Evolutionary conservation across 1,284 basidiomycete genomes (phyloP), one percentile per base, ranked within the genome.

Genomic region (Cutaneotrichosporon sp.): DNA sequence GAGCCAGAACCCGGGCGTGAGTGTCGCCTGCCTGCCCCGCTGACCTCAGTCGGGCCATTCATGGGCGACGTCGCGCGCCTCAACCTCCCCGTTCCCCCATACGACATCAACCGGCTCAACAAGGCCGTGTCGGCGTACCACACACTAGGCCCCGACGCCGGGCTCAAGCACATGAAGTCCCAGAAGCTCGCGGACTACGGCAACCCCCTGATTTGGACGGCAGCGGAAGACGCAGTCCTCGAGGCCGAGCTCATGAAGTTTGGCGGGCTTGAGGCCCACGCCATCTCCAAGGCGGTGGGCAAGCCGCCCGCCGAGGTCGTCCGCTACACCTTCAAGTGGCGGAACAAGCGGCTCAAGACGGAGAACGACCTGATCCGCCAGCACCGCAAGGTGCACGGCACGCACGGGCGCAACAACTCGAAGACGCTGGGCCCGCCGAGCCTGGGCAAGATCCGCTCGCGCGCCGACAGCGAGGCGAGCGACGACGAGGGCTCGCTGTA

Each of bases 401-500:
- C 72, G 1, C 75, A 77, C 52, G 74, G 71, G n/a, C 58, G 75
- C 27, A 72, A 72, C 54, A 71, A 70, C 59, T 38, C 38, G 6
- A 72, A 74, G 59, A 77, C 75, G 1, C 72, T 78, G 20, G 76
- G 76, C 43, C 71, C 74, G 10, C 76, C 76, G 14, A 67, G 68
- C 3, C 54, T 78, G 10, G 76, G 76, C 29, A 68, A 69, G 52
- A 73, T 77, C 18, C 63, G 76, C 43, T 67, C 64, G 0, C 63
- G 65, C 18, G 66, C 61, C 20, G 67, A 68, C 13, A 62, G 64
- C 38, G 82, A 82, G 13, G 82, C 83, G 22, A 82, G 84, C 24
- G 86, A 85, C 67, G 82, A 84, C 55, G 86, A 83, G 51, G 72
- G 69, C 60, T 75, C 72, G 42, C 65, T 77, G 29, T 75, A 73